These are phyloP conservation scores for Candida easanensis DNA, from an alignment of 805 yeast species.

Conservation along the genomic window DNA sequence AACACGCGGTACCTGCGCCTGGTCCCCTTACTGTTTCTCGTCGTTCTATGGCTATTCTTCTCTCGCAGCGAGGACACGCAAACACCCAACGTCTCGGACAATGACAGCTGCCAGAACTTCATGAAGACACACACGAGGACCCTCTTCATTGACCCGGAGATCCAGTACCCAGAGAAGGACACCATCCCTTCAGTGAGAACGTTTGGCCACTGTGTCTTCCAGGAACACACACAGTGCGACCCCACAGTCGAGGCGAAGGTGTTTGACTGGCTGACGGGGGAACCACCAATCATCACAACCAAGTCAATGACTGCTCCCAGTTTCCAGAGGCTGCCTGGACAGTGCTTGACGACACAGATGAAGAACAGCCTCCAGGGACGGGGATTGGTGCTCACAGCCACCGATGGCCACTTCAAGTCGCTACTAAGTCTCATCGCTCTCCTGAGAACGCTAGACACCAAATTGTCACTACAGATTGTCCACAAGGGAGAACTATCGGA, in stretches of 20 bases:
- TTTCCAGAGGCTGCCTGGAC: background rate
- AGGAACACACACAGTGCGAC: background rate
- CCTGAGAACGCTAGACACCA: conserved; percentile 28
- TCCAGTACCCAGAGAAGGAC: background rate
- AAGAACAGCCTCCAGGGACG: conserved; percentile 22
- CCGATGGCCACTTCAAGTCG: conserved; percentile 21
- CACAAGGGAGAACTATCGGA: conserved; percentile 27
- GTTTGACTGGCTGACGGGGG: conserved; percentile 15
- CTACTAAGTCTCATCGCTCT: conserved; percentile 24
- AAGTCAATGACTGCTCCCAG: background rate
- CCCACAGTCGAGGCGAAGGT: conserved; percentile 3
- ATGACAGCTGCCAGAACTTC: too few species aligned
- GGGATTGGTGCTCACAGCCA: conserved; percentile 32
- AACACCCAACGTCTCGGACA: too few species aligned
- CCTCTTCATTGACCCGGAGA: background rate
- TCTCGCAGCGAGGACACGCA: too few species aligned
- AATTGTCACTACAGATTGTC: conserved; percentile 31
- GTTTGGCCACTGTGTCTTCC: conserved; percentile 11
- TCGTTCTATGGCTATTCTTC: too few species aligned
- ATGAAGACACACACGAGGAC: background rate
- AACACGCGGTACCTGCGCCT: background rate
- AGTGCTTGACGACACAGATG: conserved; percentile 7
- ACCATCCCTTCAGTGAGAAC: conserved; percentile 3
- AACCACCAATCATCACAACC: conserved; percentile 3
- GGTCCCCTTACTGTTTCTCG: background rate